phyloP scores from a whole-genome alignment of 495 filamentous ascomycete species.

The Penicillium fimorum region DNA sequence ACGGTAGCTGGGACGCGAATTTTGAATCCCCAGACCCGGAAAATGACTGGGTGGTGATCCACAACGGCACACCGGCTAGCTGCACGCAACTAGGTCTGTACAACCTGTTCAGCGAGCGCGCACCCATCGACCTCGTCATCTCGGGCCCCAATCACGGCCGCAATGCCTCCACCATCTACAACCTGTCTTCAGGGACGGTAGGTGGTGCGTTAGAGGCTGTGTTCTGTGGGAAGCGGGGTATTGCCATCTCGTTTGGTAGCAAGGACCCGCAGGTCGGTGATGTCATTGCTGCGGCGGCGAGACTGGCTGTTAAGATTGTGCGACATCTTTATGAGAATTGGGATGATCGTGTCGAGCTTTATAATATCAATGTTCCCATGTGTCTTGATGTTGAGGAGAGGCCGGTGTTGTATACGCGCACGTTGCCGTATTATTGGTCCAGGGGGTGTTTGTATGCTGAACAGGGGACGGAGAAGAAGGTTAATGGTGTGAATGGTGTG shows the following conservation, averaged over 20 bases:
- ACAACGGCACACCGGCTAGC: slow-evolving; percentile 78
- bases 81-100: slow-evolving; percentile 89
- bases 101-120: slow-evolving; percentile 75
- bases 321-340: slow-evolving; percentile 71
- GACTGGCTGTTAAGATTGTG: slow-evolving; percentile 67
- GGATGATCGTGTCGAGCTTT: slow-evolving; percentile 76
- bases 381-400: slow-evolving; percentile 52
- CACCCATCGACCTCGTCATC: slow-evolving; percentile 79
- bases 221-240: slow-evolving; percentile 68
- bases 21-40: slow-evolving; percentile 45
- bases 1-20: slow-evolving; percentile 46
- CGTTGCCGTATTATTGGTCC: slow-evolving; percentile 86
- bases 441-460: slow-evolving; percentile 80
- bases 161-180: slow-evolving; percentile 91
- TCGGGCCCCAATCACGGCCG: slow-evolving; percentile 92
- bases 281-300: slow-evolving; percentile 68
- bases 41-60: slow-evolving; percentile 75
- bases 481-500: slow-evolving; percentile 6
- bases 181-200: slow-evolving; percentile 81
- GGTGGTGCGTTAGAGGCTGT: slow-evolving; percentile 92
- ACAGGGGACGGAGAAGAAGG: slow-evolving; percentile 13
- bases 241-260: slow-evolving; percentile 82
- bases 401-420: slow-evolving; percentile 70
- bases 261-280: slow-evolving; percentile 67
- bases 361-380: slow-evolving; percentile 85